phyloP scores from a whole-genome alignment of 176 grass and related monocot genomes.

The Eragrostis curvula region DNA sequence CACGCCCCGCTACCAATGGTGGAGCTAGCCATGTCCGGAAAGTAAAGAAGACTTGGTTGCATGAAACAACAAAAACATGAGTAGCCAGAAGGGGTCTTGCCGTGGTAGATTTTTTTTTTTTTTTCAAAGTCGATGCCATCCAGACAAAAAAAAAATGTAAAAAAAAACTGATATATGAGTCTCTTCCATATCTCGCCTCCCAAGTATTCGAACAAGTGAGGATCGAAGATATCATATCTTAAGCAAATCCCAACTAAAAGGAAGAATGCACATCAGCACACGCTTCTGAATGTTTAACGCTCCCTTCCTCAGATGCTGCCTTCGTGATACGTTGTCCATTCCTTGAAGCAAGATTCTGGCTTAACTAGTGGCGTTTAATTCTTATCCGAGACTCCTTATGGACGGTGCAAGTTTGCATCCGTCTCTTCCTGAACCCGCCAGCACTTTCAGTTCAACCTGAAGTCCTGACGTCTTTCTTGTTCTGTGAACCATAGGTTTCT shows the following conservation, averaged over 20 bases:
- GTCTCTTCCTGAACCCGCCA: background rate
- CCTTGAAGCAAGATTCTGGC: slow-evolving; percentile 17
- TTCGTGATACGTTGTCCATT: background rate
- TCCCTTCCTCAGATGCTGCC: background rate
- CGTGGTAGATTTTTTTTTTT: no score
- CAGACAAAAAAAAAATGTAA: no score
- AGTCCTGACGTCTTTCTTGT: background rate
- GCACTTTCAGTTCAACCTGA: background rate
- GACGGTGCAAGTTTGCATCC: background rate
- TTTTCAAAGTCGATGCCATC: no score
- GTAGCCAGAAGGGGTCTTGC: background rate
- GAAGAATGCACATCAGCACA: background rate
- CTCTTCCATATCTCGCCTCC: background rate
- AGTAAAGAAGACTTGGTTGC: background rate
- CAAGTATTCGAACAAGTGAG: no score
- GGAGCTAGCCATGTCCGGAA: background rate
- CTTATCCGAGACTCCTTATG: background rate
- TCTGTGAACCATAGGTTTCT: background rate
- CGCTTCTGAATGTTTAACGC: background rate
- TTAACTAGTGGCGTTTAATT: background rate
- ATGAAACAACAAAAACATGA: background rate
- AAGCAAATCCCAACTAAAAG: background rate
- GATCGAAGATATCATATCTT: background rate
- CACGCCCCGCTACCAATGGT: background rate
- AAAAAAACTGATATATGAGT: no score